Base-by-base conservation (phyloP, 192 early-diverging fungal species). In the Pilobolus umbonatus region DNA sequence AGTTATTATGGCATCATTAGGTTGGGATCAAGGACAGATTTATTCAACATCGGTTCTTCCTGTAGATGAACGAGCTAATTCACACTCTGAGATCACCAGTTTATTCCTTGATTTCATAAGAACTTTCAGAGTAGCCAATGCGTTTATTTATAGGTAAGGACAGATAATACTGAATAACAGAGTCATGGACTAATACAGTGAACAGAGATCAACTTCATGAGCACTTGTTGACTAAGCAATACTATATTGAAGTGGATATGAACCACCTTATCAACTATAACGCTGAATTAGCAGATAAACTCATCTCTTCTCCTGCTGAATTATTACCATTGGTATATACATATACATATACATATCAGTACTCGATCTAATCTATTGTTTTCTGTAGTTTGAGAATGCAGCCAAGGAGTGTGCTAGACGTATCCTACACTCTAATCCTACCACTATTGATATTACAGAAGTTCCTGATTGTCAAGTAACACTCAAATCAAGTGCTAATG, bases 401-500 rank as follows among this genome's bases (percentile, higher is more conserved):
- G 84, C 88, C 19, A 82, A 90, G 58, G 71, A 73, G 39, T 82
- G 87, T 48, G 91, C 93, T 28, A 83, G 83, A 65, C 82, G 81
- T 47, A 90, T 89, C 39, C 62, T 88, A 44, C 73, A 76, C 51
- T 63, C 80, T 8, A 81, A 77, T 22, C 60, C 84, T 10, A 68
- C 62, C 34, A 58, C 46, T 15, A 35, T 58, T 11, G 71, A 71
- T 3, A 77, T 80, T 35, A 66, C 77, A 5, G 85, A 84, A 5
- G 69, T 88, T 10, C 90, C 91, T 8, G 87, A 93, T 60, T 90
- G 84, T 65, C 96, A 99, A 75, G 91, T 99, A 11, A 89, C 86
- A 57, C 68, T 99, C 30, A 72, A 80, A 35, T 94, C 92, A 21
- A 88, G 85, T 62, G 87, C 90, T 43, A 91, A 91, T 70, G 80